Conservation (phyloP, 2,329 filamentous ascomycete genomes). For the Colletotrichum nymphaeae region DNA sequence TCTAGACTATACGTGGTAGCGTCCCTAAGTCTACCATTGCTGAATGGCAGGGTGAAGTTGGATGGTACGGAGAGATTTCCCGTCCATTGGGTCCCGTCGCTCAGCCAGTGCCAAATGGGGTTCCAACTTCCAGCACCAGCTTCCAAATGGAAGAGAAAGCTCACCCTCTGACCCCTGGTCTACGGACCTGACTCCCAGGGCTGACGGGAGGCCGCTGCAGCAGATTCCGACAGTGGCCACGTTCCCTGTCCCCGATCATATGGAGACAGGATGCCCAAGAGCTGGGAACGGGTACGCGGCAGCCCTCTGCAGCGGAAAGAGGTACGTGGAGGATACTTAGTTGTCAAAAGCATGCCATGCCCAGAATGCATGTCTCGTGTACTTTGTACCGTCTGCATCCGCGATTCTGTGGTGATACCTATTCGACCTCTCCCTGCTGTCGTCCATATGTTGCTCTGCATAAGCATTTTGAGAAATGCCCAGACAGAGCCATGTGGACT, state of each 20-base stretch:
- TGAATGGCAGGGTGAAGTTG: too few relatives aligned
- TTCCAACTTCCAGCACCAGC: neutral
- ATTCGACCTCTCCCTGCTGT: neutral
- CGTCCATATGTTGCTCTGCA: neutral
- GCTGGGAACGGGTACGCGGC: slow-evolving; percentile 28
- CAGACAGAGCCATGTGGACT: neutral
- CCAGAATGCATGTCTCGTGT: neutral
- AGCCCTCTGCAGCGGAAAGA: neutral
- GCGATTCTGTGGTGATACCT: too few relatives aligned
- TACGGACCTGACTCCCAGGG: slow-evolving; percentile 1
- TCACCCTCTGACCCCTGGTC: neutral
- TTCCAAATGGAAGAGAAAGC: neutral
- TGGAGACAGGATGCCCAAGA: slow-evolving; percentile 2
- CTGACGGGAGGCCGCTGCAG: slow-evolving; percentile 5
- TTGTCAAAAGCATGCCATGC: neutral
- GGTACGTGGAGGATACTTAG: slow-evolving; percentile 5
- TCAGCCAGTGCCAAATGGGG: neutral
- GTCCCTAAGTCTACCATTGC: neutral
- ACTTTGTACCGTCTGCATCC: neutral
- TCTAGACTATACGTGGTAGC: neutral
- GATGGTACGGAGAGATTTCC: too few relatives aligned
- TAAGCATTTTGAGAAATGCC: neutral
- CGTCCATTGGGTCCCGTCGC: too few relatives aligned
- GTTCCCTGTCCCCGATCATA: slow-evolving; percentile 19
- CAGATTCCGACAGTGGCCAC: slow-evolving; percentile 27